Base-by-base conservation (phyloP, 306 rosid genomes). In the Rosa chinensis region DNA sequence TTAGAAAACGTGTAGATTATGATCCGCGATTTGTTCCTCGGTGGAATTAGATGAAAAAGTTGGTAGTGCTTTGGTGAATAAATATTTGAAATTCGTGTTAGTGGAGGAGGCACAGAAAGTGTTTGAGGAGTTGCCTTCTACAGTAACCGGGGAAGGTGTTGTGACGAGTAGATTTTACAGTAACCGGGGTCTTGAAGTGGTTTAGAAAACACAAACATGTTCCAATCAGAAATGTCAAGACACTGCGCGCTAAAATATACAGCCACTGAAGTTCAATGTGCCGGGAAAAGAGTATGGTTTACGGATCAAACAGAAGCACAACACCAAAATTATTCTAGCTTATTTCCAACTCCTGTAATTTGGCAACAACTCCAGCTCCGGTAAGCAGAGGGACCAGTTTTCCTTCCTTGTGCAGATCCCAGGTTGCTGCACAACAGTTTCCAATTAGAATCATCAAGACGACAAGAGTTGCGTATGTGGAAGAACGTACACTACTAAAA, bases 31-130 rank as follows among this genome's bases (percentile, higher is more conserved):
- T 39, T 66, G 71, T 37, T 66, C 91, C 9, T 70, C 88, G 85
- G 71, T 87, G 87, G 97, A 94, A 53, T 78, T 87, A 88, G 97
- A 90, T 84, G 75, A 88, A 78, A 92, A 85, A 83, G 85, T 91
- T 53, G 93, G 97, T 7, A 92, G 98, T 84, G 97, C 97, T 82
- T 47, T 94, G 86, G 94, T 91, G 42, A 86, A 73, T 81, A 87
- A 91, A 3, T 89, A 82, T 23, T 61, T 94, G 86, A 91, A 88
- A 81, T 81, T 83, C 50, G 84, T 87, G 56, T 79, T 78, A 62
- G 81, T 87, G 80, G 79, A 61, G 79, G 92, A 92, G 37, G 98
- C 98, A 12, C 84, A 79, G 37, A 78, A 84, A 66, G 83, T 87
- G 86, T 94, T 94, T 43, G 88, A 84, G 64, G 92, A 86, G 85